Evolutionary conservation across 1,139 yeast genomes (phyloP).

Genomic region (Yamadazyma dendronema): DNA sequence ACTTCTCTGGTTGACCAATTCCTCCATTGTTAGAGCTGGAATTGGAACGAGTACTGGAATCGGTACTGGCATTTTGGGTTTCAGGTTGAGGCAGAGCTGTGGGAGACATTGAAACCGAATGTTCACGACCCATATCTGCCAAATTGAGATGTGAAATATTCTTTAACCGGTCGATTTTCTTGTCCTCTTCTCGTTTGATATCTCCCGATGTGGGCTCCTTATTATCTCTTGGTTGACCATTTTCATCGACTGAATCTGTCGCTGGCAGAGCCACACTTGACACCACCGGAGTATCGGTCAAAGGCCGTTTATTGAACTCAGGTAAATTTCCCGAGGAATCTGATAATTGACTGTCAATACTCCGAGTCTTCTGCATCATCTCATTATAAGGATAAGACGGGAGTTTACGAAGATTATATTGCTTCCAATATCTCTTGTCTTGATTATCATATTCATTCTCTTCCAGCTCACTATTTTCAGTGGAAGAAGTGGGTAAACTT

Average conservation of each 20-base stretch:
- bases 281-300: conserved; percentile 69
- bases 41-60: background rate
- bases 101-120: conserved; percentile 13
- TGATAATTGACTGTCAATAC: conserved; percentile 28
- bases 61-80: background rate
- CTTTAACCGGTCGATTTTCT: conserved; percentile 22
- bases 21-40: background rate
- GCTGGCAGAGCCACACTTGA: conserved; percentile 55
- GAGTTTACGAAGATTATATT: conserved; percentile 12
- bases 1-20: background rate
- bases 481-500: conserved; percentile 14
- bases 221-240: conserved; percentile 20
- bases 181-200: conserved; percentile 1
- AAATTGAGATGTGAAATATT: conserved; percentile 45
- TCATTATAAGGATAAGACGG: conserved; percentile 19
- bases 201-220: too few relatives aligned
- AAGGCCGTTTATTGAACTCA: conserved; percentile 64
- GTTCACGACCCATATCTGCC: conserved; percentile 26
- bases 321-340: conserved; percentile 38
- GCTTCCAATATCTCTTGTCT: conserved; percentile 4
- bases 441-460: conserved; percentile 6
- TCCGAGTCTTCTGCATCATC: conserved; percentile 22
- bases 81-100: background rate
- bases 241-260: background rate
- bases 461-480: conserved; percentile 15